Percentiles rank a stretch among this genome's conserved stretches.
phyloP scores from a whole-genome alignment of 306 rosid species.

The Spatholobus suberectus region DNA sequence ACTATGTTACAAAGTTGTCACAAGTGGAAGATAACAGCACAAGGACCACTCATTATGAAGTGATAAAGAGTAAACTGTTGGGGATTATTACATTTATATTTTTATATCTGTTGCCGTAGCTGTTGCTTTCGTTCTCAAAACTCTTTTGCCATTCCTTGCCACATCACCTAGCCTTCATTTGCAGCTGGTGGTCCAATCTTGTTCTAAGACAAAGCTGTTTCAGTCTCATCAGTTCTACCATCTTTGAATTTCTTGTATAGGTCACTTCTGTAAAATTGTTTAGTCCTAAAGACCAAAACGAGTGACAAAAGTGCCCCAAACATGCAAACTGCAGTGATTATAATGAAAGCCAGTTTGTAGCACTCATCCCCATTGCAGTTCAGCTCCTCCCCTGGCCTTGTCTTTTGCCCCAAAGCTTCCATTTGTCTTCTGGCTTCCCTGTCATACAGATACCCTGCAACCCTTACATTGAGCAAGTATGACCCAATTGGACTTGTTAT shows the following conservation, averaged over 20 bases:
- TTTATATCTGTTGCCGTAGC: too few relatives aligned
- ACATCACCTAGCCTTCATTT: not conserved
- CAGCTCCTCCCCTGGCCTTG: conserved; percentile 45
- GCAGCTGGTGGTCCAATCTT: conserved; percentile 1
- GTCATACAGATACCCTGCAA: conserved; percentile 54
- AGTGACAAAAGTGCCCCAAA: conserved; percentile 57
- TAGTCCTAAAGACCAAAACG: conserved; percentile 52
- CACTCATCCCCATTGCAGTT: conserved; percentile 54
- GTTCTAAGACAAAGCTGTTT: conserved; percentile 22
- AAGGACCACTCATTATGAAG: not conserved
- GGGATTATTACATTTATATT: too few relatives aligned
- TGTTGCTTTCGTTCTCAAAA: not conserved
- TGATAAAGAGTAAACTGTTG: too few relatives aligned
- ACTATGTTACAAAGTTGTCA: not conserved
- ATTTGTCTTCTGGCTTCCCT: conserved; percentile 48
- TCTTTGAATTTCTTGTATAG: conserved; percentile 56
- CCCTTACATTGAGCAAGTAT: conserved; percentile 47
- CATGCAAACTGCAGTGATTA: conserved; percentile 44
- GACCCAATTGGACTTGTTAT: conserved; percentile 68
- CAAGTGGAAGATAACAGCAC: not conserved
- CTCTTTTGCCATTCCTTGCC: not conserved
- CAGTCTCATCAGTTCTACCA: conserved; percentile 1
- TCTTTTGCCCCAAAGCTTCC: conserved; percentile 34
- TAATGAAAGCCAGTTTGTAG: conserved; percentile 47
- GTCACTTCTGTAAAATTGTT: conserved; percentile 52